Percentiles rank a stretch among this genome's conserved stretches.
Conservation (phyloP, 257 asterid genomes). For the Ilex asprella region DNA sequence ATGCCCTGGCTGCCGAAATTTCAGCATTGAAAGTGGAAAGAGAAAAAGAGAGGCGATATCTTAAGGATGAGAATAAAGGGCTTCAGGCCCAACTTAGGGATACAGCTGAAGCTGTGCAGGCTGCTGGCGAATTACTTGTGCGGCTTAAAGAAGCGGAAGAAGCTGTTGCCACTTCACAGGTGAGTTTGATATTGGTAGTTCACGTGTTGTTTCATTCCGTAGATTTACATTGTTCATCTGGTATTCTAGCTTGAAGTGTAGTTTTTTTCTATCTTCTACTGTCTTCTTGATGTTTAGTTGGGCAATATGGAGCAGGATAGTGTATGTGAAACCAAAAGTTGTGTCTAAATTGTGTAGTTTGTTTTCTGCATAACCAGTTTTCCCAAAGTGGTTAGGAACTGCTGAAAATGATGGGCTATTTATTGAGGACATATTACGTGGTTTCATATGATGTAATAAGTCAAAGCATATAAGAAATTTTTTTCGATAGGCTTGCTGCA, state of each 20-base stretch:
- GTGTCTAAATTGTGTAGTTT: neutral
- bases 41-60: conserved; percentile 76
- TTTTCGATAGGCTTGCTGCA: too few relatives aligned
- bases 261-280: neutral
- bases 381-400: neutral
- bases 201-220: neutral
- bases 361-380: neutral
- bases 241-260: neutral
- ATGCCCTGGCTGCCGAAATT: conserved; percentile 82
- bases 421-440: too few relatives aligned
- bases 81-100: conserved; percentile 94
- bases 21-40: conserved; percentile 76
- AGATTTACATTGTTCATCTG: neutral
- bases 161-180: conserved; percentile 80
- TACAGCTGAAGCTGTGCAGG: conserved; percentile 99
- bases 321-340: neutral
- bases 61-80: conserved; percentile 78
- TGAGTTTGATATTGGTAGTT: conserved; percentile 24
- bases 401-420: neutral
- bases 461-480: too few relatives aligned
- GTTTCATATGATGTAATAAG: too few relatives aligned
- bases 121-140: conserved; percentile 92
- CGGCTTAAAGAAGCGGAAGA: conserved; percentile 93
- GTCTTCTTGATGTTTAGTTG: too few relatives aligned
- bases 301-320: too few relatives aligned